Evolutionary conservation across 306 rosid species (phyloP), one percentile per base, ranked within the genome.

Genomic region (Vigna radiata): DNA sequence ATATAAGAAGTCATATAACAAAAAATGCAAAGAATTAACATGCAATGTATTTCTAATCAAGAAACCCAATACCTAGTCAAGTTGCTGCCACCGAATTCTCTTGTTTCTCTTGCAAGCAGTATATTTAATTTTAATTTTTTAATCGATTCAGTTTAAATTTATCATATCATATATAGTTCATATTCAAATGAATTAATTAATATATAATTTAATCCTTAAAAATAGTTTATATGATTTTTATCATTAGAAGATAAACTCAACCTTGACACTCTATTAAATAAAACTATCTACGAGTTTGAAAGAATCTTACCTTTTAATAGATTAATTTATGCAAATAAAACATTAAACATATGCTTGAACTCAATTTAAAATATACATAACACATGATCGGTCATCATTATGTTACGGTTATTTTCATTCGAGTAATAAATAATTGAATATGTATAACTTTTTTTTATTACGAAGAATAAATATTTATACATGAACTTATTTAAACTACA

Each of bases 101-200:
- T 39, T 7, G n/a, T 33, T 33, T 16, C 14, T 33, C 41, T 14
- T 5, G 2, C 4, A 64, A 0, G 16, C 0, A 63, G 8, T 5
- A 0, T 65, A 41, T 39, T 65, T 18, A 18, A 19, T 65, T 10
- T 43, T 37, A 29, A 4, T 29, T 33, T 33, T 33, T 37, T 1
- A 6, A 37, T 37, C 43, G 7, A 37, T 37, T 37, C 7, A 37
- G 43, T 63, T 37, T 8, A 36, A 36, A 1, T n/a, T n/a, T 29
- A 29, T 29, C 33, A 29, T 16, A 36, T 36, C 1, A 16, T n/a
- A 36, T 33, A 62, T 33, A 36, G 17, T 63, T 36, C 23, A 36
- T 36, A 37, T 61, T 61, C 17, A 61, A 61, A 61, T 29, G 33
- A 29, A 29, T 15, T 19, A 61, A 61, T 61, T 61, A 31, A 61